phyloP scores from a whole-genome alignment of 345 rosid genomes.

The Diplotaxis tenuifolia region DNA sequence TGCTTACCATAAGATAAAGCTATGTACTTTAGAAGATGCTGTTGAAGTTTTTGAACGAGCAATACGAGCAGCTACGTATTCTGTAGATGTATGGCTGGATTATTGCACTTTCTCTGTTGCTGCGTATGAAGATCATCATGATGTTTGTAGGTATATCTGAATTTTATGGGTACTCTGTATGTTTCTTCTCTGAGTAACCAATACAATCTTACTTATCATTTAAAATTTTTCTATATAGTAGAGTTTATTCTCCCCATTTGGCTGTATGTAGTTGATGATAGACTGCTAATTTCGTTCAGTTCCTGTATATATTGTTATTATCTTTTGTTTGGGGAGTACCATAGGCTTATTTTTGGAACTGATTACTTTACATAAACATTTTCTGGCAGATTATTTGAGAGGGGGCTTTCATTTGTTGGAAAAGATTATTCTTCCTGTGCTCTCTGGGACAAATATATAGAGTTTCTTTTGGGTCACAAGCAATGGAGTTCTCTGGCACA shows the following conservation, averaged over 20 bases:
- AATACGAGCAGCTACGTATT: constrained; percentile 64
- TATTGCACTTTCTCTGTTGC: constrained; percentile 61
- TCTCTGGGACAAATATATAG: constrained; percentile 82
- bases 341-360: background rate
- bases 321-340: background rate
- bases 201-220: background rate
- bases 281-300: background rate
- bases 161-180: constrained; percentile 11
- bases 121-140: constrained; percentile 61
- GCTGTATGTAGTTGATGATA: background rate
- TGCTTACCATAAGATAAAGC: constrained; percentile 55
- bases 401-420: constrained; percentile 76
- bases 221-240: background rate
- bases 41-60: constrained; percentile 75
- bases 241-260: too few species aligned
- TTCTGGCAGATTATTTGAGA: constrained; percentile 63
- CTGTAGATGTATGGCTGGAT: constrained; percentile 70
- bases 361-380: background rate
- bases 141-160: constrained; percentile 65
- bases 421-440: constrained; percentile 70
- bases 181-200: background rate
- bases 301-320: background rate
- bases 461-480: constrained; percentile 56
- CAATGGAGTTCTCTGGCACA: constrained; percentile 70
- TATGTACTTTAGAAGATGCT: constrained; percentile 57